Base-by-base conservation (phyloP, 2,329 filamentous ascomycete genomes). In the Xylogone sp. region DNA sequence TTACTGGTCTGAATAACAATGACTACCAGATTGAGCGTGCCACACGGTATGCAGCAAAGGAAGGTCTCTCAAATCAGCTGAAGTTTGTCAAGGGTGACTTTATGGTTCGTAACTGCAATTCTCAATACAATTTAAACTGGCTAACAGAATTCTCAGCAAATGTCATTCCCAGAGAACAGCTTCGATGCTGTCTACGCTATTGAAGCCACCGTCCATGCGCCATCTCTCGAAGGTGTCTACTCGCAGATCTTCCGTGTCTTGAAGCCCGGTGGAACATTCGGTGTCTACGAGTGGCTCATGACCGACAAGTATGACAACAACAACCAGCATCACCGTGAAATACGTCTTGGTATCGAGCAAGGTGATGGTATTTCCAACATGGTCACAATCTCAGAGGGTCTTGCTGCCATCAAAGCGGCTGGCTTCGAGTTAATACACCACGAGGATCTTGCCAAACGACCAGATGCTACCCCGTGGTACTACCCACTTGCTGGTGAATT, bases 241-340 rank as follows among this genome's bases (percentile, higher is more conserved):
- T 86, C 83, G 68, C 87, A 97, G 71, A 97, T 97, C 65, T 92
- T 87, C 82, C 88, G 90, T 45, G 92, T 97, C 20, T 79, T 99
- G 57, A 99, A 97, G 81, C 94, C 94, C 19, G 94, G 94, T 54
- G 93, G 94, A 69, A 78, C 90, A 48, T 99, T 97, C 64, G 94
- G 93, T 67, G 93, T 97, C 48, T 99, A 97, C 74, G 94, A 99
- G 73, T 97, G 94, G 94, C 79, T 97, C 66, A 97, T 99, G 94
- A 97, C 92, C 6, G 92, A 97, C 57, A 76, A 86, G 21, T 99
- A 97, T 73, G 88, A 97, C 75, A 93, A 96, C 68, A 78, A 87
- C 54, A 91, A 97, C 78, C 71, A 89, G 1, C 78, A 84, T 64
- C 94, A 97, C 76, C 88, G 91, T 60, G 83, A 89, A 68, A 94